Evolutionary conservation across 768 basidiomycete species (phyloP).

Genomic region (Amyloporia xantha): DNA sequence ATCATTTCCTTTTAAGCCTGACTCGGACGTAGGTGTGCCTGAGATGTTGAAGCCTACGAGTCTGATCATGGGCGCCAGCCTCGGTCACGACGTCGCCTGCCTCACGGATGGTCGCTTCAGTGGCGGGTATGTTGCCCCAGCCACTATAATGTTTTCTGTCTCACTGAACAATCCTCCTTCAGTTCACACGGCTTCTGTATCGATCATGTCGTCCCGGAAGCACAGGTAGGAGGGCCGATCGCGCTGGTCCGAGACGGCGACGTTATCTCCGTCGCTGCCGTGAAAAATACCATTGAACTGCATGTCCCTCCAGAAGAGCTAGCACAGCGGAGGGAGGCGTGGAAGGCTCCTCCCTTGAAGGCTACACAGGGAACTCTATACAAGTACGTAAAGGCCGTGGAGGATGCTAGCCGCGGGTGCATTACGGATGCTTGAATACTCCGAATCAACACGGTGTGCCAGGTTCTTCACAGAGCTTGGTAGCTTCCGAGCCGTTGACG

Average conservation of each 20-base stretch:
- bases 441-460: no score
- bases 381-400: slow-evolving; percentile 85
- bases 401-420: slow-evolving; percentile 90
- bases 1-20: slow-evolving; percentile 3
- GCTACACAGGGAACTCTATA: slow-evolving; percentile 74
- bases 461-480: no score
- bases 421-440: slow-evolving; percentile 77
- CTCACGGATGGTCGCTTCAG: slow-evolving; percentile 97
- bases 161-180: slow-evolving; percentile 12
- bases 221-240: slow-evolving; percentile 90
- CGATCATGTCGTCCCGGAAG: slow-evolving; percentile 96
- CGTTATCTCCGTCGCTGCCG: slow-evolving; percentile 80
- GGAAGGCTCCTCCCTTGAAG: slow-evolving; percentile 85
- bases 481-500: no score
- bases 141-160: slow-evolving; percentile 10
- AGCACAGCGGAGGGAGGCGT: slow-evolving; percentile 57
- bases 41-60: slow-evolving; percentile 99
- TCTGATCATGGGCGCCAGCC: slow-evolving; percentile 96
- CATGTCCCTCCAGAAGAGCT: slow-evolving; percentile 77
- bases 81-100: slow-evolving; percentile 94
- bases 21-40: slow-evolving; percentile 71
- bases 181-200: slow-evolving; percentile 97
- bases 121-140: slow-evolving; percentile 69
- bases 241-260: slow-evolving; percentile 88
- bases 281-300: slow-evolving; percentile 77